Base-by-base conservation (phyloP, 2,329 filamentous ascomycete genomes). In the Talaromyces sp. region DNA sequence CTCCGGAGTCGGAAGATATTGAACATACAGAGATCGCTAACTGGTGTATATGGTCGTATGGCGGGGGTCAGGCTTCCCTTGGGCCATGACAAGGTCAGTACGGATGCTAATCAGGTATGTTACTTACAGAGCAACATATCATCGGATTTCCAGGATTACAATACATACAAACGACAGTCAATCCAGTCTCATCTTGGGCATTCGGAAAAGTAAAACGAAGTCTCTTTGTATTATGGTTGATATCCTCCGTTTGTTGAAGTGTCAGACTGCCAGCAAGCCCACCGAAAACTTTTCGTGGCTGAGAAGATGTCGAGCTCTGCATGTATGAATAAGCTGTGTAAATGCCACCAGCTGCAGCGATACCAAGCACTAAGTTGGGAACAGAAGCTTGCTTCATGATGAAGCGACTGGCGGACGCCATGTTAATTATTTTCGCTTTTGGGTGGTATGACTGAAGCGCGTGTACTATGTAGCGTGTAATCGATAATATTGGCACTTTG, bases 11-110 rank as follows among this genome's bases (percentile, higher is more conserved):
- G 7, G 22, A 5, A n/a, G 6, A 15, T 17, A 10, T 31, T 6
- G 29, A 36, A 67, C 76, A 51, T 76, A 85, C 85, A 78, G 17
- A 81, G 76, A 49, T 81, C 75, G 68, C 81, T 87, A 61, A 89
- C 79, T 0, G 89, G 89, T 0, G 88, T 91, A 69, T 91, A 91
- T 0, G 89, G 89, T 49, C 89, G 80, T 11, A 88, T 74, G 1
- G 85, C 84, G 0, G 89, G 89, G 3, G 87, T 72, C 79, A 82
- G 85, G 58, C 80, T 74, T 6, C 85, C 86, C 11, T 83, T 75
- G 0, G 88, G 87, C 68, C 85, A 85, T 2, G 87, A 84, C 45
- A 86, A 73, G 1, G 88, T 88, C 43, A 91, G 79, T 1, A 91
- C 77, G 2, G 89, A 83, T 77, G 79, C 82, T 84, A 62, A 45